A percentile compares a stretch with the other conserved stretches of the same genome.
Conservation (phyloP, 345 rosid species). For the Clarkia xantiana region DNA sequence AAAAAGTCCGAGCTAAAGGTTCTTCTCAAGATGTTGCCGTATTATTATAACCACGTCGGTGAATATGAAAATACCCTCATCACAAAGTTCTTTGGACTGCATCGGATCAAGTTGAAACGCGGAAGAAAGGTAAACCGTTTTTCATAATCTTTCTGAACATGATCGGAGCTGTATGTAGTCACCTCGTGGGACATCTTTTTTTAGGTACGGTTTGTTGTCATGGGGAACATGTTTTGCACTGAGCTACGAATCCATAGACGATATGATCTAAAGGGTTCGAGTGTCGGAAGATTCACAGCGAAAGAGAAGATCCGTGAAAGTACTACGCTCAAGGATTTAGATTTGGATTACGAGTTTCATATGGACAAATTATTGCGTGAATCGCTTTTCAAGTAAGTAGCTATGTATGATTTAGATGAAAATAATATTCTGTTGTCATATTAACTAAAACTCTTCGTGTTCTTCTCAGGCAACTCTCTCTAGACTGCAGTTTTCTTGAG, state of each 20-base stretch:
- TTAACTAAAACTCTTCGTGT: constrained; percentile 1
- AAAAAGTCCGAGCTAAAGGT: constrained; percentile 56
- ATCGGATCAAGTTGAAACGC: constrained; percentile 58
- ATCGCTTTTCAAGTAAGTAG: constrained; percentile 48
- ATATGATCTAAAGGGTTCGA: constrained; percentile 88
- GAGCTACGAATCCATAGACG: constrained; percentile 80
- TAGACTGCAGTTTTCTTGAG: constrained; percentile 69
- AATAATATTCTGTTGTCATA: constrained; percentile 8
- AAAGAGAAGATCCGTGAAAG: constrained; percentile 48
- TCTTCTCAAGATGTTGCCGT: constrained; percentile 70
- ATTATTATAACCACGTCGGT: constrained; percentile 59
- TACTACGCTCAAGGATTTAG: constrained; percentile 81
- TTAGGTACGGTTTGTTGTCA: constrained; percentile 93
- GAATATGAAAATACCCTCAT: constrained; percentile 81
- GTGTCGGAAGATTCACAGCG: constrained; percentile 66
- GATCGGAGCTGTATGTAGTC: not conserved
- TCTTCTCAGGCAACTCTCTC: constrained; percentile 48
- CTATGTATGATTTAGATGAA: too few relatives aligned
- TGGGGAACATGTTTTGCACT: constrained; percentile 99
- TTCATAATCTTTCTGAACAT: not conserved
- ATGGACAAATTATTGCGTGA: constrained; percentile 82
- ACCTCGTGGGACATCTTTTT: constrained; percentile 2
- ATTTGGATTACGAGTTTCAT: constrained; percentile 61
- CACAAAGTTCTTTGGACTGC: constrained; percentile 87
- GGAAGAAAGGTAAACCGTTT: constrained; percentile 53